Percentiles rank a stretch among this genome's conserved stretches.
These are phyloP conservation scores for Bipolaris bicolor DNA, from an alignment of 2,329 filamentous ascomycete species.

Conservation along the genomic window DNA sequence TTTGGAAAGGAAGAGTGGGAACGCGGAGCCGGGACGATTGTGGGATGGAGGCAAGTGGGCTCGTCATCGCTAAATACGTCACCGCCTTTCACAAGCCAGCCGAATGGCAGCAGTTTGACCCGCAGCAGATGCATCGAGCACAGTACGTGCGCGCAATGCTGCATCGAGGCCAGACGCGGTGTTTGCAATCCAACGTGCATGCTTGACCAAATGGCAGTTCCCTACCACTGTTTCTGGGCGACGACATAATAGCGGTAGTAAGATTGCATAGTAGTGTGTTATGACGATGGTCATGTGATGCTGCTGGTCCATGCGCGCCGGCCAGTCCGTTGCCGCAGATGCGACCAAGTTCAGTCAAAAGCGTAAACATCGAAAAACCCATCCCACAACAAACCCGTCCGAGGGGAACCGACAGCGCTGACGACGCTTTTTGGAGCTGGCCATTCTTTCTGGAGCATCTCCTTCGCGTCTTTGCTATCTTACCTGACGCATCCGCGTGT, in stretches of 20 bases:
- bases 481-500: slow-evolving; percentile 15
- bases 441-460: slow-evolving; percentile 25
- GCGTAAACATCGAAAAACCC: slow-evolving; percentile 29
- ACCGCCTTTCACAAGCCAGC: slow-evolving; percentile 43
- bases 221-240: slow-evolving; percentile 4
- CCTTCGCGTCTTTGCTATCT: slow-evolving; percentile 16
- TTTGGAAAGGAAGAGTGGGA: slow-evolving; percentile 20
- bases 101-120: slow-evolving; percentile 14
- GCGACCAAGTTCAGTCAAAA: slow-evolving; percentile 26
- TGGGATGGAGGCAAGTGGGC: slow-evolving; percentile 34
- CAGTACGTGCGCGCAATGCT: slow-evolving; percentile 6
- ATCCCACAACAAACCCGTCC: slow-evolving; percentile 35
- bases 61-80: slow-evolving; percentile 48
- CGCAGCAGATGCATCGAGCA: slow-evolving; percentile 6
- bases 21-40: slow-evolving; percentile 33
- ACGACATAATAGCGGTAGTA: slow-evolving; percentile 7
- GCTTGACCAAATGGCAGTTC: background rate
- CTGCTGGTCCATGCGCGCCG: slow-evolving; percentile 13
- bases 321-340: slow-evolving; percentile 29
- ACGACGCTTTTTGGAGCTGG: slow-evolving; percentile 25
- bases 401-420: slow-evolving; percentile 26
- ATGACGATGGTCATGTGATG: slow-evolving; percentile 22
- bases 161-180: slow-evolving; percentile 3
- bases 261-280: slow-evolving; percentile 9
- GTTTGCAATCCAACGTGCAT: background rate